Conservation (phyloP, 179 eudicot species). For the Beta corolliflora region DNA sequence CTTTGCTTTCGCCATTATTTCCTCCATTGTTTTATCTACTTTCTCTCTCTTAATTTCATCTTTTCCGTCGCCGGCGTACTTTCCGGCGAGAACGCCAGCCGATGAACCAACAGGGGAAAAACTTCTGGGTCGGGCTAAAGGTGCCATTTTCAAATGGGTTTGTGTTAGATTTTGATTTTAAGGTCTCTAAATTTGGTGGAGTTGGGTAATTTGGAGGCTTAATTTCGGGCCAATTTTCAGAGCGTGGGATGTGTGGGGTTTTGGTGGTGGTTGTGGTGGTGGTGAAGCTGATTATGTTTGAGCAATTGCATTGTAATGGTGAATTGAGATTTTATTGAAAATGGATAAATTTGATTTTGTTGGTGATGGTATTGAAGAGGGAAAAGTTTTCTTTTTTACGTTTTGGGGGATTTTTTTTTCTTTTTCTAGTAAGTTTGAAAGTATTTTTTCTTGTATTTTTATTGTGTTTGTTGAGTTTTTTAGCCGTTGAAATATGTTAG, state of each 20-base stretch:
- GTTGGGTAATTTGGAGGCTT: slow-evolving; percentile 3
- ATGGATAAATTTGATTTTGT: slow-evolving; percentile 6
- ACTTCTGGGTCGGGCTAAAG: slow-evolving; percentile 44
- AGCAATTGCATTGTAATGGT: slow-evolving; percentile 16
- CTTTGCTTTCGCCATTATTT: slow-evolving; percentile 51
- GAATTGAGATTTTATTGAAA: neutral
- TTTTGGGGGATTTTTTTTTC: neutral
- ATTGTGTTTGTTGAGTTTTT: neutral
- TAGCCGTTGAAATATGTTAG: slow-evolving; percentile 3
- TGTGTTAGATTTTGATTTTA: slow-evolving; percentile 25
- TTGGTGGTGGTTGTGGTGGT: neutral
- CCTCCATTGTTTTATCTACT: slow-evolving; percentile 52
- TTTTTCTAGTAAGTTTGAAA: neutral
- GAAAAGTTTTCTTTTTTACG: neutral
- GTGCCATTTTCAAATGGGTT: slow-evolving; percentile 43
- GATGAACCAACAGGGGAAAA: slow-evolving; percentile 34
- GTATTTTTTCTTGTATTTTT: too few relatives aligned
- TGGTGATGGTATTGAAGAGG: neutral
- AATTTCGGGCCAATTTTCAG: slow-evolving; percentile 6
- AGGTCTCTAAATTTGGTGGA: neutral
- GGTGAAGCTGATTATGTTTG: neutral
- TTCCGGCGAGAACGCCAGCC: slow-evolving; percentile 35
- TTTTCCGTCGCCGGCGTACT: slow-evolving; percentile 26
- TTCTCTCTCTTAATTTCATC: slow-evolving; percentile 26
- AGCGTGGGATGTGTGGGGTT: slow-evolving; percentile 3